Base-by-base conservation (phyloP, 257 asterid genomes). In the Gentiana dahurica region DNA sequence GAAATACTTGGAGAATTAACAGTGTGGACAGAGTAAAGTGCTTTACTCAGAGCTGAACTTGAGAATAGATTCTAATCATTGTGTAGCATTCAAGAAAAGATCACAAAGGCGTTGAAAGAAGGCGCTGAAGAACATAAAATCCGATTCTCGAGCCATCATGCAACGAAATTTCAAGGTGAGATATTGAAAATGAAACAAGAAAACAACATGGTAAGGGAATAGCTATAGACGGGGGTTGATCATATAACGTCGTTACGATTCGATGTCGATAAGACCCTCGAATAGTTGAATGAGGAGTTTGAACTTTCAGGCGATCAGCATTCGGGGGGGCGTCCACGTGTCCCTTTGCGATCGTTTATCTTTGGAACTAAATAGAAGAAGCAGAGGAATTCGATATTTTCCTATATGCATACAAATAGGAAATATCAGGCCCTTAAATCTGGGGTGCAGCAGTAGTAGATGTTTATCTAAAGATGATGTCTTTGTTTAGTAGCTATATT, bases 111-210 rank as follows among this genome's bases (percentile, higher is more conserved):
- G 3, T 45, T 91, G 50, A 84, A 77, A 56, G 93, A 82, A 51
- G 82, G 89, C 0, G 84, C 77, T 1, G 90, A 78, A 54, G 94
- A 79, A 57, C 93, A 85, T 1, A 90, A 83, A 59, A 79, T 81
- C 51, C 64, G 49, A 53, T 85, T 91, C 70, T 79, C 85, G 39
- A 91, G 88, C 71, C 97, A 91, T 54, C 95, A 87, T 69, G 98
- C 98, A 50, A 97, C 98, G 52, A 87, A 81, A 59, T 67, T 87
- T 66, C 95, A 87, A 68, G 98, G 98, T 41, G 97, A 91, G 77
- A 73, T 81, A 53, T 51, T 80, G 81, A 87, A 82, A 76, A 91
- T 87, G 98, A 85, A 85, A 68, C 98, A 87, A 60, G 98, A 91
- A 61, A 91, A 87, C 74, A 85, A 78, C 61, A 88, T 75, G 78